These are phyloP conservation scores for Hebeloma cylindrosporum DNA, from an alignment of 768 basidiomycete genomes.

Conservation along the genomic window DNA sequence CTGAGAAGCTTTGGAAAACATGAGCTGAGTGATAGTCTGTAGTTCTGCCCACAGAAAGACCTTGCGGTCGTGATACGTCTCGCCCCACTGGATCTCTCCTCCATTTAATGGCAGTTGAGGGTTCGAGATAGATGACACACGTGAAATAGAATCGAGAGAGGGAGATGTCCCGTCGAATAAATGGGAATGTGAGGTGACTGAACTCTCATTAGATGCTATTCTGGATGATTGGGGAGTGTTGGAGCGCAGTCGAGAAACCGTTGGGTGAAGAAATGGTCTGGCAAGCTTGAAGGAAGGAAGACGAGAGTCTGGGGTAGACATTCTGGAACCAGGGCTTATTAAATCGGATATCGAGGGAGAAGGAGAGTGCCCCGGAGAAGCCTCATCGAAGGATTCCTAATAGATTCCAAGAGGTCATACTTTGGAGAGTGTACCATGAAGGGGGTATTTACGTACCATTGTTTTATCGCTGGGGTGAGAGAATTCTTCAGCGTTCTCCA, in stretches of 20 bases:
- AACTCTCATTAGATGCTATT: slow-evolving; percentile 42
- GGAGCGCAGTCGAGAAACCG: slow-evolving; percentile 80
- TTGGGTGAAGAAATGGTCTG: slow-evolving; percentile 67
- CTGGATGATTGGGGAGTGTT: slow-evolving; percentile 49
- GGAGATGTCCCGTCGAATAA: slow-evolving; percentile 47
- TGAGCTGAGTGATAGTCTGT: slow-evolving; percentile 52
- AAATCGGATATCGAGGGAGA: slow-evolving; percentile 37
- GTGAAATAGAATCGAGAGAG: slow-evolving; percentile 67
- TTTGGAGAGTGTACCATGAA: background rate
- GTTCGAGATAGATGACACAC: slow-evolving; percentile 61
- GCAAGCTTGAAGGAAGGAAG: slow-evolving; percentile 39
- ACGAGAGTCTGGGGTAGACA: slow-evolving; percentile 36
- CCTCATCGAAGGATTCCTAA: slow-evolving; percentile 33
- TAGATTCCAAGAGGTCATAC: slow-evolving; percentile 6
- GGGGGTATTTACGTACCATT: slow-evolving; percentile 27
- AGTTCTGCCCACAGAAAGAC: slow-evolving; percentile 79
- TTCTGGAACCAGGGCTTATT: slow-evolving; percentile 38
- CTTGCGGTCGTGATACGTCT: slow-evolving; percentile 39
- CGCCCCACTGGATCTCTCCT: slow-evolving; percentile 17
- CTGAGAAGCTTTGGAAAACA: slow-evolving; percentile 52
- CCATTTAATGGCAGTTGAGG: slow-evolving; percentile 32
- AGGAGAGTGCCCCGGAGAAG: slow-evolving; percentile 37
- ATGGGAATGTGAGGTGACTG: slow-evolving; percentile 44
- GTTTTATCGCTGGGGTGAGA: slow-evolving; percentile 25
- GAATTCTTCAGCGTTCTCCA: slow-evolving; percentile 30